Evolutionary conservation across 129 eudicot genomes (phyloP), one percentile per base, ranked within the genome.

Genomic region (Gnaphalium uliginosum): DNA sequence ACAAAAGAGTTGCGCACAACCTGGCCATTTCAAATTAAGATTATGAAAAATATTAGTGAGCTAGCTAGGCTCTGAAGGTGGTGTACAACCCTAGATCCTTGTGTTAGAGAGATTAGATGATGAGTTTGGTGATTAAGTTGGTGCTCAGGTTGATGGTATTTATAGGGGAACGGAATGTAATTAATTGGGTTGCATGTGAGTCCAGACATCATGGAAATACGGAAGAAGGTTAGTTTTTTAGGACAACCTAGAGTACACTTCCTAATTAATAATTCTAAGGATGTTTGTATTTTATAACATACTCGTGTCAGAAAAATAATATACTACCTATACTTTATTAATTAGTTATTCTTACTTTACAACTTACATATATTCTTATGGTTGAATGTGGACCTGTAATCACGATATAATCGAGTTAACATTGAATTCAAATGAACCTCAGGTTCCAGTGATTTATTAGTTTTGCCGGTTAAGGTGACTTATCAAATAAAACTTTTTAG

Each of bases 1-100:
- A 73, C 37, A 79, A 66, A 53, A 79, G 74, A 79, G 74, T 66
- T 73, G 41, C 66, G 57, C 74, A 73, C 61, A 43, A 56, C 53
- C 74, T 64, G 0, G 74, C 83, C 83, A 79, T 79, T 56, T 35
- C 25, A 63, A 54, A 29, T 2, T 22, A 8, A 25, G n/a, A 9
- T 46, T 30, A 18, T 29, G 72, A 27, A 75, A 17, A 63, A 50
- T 64, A 25, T 66, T 72, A 62, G 26, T 33, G 35, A 71, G 32
- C 4, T 0, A 29, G n/a, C n/a, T n/a, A 29, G 72, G 41, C 32
- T 32, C n/a, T 68, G 39, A 77, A 77, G 70, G 76, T 78, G 60
- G 41, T 79, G 8, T 35, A 37, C 7, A 79, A 57, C 75, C 64
- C 68, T 15, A 32, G 23, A 24, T 68, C 39, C 19, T 29, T 39